phyloP scores from a whole-genome alignment of 2,329 filamentous ascomycete species.

The Cladorrhinum sp. region DNA sequence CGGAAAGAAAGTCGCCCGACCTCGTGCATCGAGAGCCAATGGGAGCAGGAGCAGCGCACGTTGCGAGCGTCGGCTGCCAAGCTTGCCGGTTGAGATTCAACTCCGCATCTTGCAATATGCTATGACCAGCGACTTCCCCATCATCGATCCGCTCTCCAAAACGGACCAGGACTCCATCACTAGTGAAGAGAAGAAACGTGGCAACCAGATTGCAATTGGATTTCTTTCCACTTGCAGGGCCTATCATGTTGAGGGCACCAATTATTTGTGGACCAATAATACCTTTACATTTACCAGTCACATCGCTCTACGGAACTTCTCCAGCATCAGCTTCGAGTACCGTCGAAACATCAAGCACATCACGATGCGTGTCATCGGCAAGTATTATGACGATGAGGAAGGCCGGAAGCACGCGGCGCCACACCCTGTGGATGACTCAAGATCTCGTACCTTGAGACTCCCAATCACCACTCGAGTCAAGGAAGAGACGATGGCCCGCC shows the following conservation, averaged over 20 bases:
- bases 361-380: constrained; percentile 52
- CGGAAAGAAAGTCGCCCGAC: not conserved
- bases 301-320: constrained; percentile 47
- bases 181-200: constrained; percentile 40
- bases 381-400: constrained; percentile 52
- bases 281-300: constrained; percentile 54
- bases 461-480: constrained; percentile 42
- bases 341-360: constrained; percentile 45
- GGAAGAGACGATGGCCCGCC: constrained; percentile 46
- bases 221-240: constrained; percentile 51
- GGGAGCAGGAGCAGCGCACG: not conserved
- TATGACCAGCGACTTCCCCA: constrained; percentile 46
- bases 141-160: constrained; percentile 53
- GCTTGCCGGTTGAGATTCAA: constrained; percentile 52
- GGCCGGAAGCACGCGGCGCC: constrained; percentile 35
- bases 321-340: constrained; percentile 41
- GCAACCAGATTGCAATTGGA: constrained; percentile 50
- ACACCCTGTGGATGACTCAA: constrained; percentile 39
- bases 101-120: constrained; percentile 51
- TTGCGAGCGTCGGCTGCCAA: constrained; percentile 32
- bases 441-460: constrained; percentile 38
- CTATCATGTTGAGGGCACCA: constrained; percentile 48
- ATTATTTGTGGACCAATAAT: constrained; percentile 51
- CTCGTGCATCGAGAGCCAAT: constrained; percentile 9
- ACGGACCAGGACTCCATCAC: constrained; percentile 43